Evolutionary conservation across 306 rosid species (phyloP), one percentile per base, ranked within the genome.

Genomic region (Corylus americana): DNA sequence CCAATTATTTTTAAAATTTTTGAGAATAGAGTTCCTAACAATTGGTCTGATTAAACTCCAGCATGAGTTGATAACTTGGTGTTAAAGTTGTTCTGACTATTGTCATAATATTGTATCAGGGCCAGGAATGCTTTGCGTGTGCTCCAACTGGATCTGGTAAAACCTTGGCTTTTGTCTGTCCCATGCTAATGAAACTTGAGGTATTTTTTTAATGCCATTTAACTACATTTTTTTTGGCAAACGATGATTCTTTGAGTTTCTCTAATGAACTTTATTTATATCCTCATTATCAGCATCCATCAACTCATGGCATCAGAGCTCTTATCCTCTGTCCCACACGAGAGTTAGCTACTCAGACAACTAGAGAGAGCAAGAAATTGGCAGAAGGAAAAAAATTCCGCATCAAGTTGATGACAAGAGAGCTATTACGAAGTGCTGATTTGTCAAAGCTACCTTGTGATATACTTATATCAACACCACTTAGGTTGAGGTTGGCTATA

Each of bases 101-200:
- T 11, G 37, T 58, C 18, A 25, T 77, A 54, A 4, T 62, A 76
- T 55, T 71, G 35, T 54, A 25, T 29, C 31, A 95, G 99, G 96
- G 82, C 53, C 92, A 94, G 51, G 98, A 95, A 84, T 95, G 99
- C 88, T 95, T 95, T 91, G 94, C 98, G 11, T 95, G 98, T 82
- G 99, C 99, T 71, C 99, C 99, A 31, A 93, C 99, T 25, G 99
- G 99, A 27, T 93, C 99, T 59, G 99, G 99, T 47, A 95, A 95
- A 87, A 95, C 98, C 74, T 77, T 95, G 81, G 98, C 96, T 54
- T 95, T 95, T 82, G 92, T 90, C 54, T 91, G 90, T 73, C 99
- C 99, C 54, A 89, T 93, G 91, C 97, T 95, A 71, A 90, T 95
- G 87, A 95, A 88, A 81, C 96, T 95, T 37, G 88, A 91, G 99